These are phyloP conservation scores for Ustilago cynodontis DNA, from an alignment of 1,284 basidiomycete genomes.

Conservation along the genomic window DNA sequence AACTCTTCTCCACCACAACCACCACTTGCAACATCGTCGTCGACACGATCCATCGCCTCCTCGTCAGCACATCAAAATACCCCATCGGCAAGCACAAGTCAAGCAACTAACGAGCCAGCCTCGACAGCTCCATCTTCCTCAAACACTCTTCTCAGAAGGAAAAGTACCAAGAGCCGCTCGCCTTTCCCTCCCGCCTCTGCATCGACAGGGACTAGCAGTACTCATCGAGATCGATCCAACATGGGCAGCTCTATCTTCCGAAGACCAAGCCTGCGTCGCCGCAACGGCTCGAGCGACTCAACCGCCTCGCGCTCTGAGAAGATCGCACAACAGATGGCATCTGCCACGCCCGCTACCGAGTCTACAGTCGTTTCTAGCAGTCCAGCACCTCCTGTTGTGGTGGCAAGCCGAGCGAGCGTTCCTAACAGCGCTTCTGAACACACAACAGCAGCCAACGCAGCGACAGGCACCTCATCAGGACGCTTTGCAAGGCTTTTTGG, in stretches of 20 bases:
- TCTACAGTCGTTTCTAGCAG: neutral
- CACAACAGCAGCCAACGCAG: neutral
- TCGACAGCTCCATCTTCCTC: slow-evolving; percentile 1
- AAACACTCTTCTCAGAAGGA: slow-evolving; percentile 15
- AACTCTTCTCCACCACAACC: slow-evolving; percentile 3
- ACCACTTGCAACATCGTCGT: slow-evolving; percentile 4
- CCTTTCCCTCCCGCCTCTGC: slow-evolving; percentile 39
- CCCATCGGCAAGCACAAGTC: neutral
- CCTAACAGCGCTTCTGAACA: neutral
- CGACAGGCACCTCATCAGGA: slow-evolving; percentile 7
- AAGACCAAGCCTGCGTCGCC: slow-evolving; percentile 37
- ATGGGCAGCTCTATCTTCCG: slow-evolving; percentile 35
- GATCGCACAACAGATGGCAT: neutral
- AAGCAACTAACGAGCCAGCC: neutral
- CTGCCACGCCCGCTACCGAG: neutral
- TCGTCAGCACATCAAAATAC: neutral
- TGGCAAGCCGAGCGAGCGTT: slow-evolving; percentile 1
- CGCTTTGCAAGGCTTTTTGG: slow-evolving; percentile 35
- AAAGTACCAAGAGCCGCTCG: slow-evolving; percentile 17
- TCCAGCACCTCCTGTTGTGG: neutral
- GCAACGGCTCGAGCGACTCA: slow-evolving; percentile 30
- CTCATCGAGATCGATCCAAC: slow-evolving; percentile 24
- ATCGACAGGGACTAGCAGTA: slow-evolving; percentile 41
- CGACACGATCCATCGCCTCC: neutral
- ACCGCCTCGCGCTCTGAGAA: slow-evolving; percentile 12